Percentiles rank a stretch among this genome's conserved stretches.
These are phyloP conservation scores for Saccharomyces mikatae DNA, from an alignment of 805 yeast species.

Conservation along the genomic window DNA sequence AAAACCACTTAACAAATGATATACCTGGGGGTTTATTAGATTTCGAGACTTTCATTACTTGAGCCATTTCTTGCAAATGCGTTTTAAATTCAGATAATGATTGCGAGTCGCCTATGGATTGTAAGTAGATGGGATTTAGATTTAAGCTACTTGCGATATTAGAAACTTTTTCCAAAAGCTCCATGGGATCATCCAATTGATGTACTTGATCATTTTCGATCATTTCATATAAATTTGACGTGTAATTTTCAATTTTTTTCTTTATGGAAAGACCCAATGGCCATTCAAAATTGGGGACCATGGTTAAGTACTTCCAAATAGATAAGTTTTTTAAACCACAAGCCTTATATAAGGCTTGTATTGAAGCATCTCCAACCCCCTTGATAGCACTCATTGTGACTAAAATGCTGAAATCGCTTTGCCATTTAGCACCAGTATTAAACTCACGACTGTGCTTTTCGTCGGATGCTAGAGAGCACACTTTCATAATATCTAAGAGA, in stretches of 20 bases:
- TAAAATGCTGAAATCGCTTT: constrained; percentile 24
- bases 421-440: constrained; percentile 3
- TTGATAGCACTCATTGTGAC: constrained; percentile 19
- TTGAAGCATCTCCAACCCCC: constrained; percentile 19
- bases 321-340: constrained; percentile 11
- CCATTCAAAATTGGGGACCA: constrained; percentile 10
- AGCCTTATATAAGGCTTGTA: constrained; percentile 16
- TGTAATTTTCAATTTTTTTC: constrained; percentile 24
- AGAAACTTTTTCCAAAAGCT: constrained; percentile 31
- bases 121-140: constrained; percentile 16
- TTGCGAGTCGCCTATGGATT: constrained; percentile 16
- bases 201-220: constrained; percentile 6
- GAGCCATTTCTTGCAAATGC: constrained; percentile 33
- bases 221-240: constrained; percentile 14
- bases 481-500: constrained; percentile 42
- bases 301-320: constrained; percentile 21
- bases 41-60: constrained; percentile 28
- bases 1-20: constrained; percentile 26
- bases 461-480: constrained; percentile 17
- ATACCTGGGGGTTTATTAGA: constrained; percentile 14
- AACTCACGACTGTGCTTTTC: constrained; percentile 2
- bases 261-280: constrained; percentile 12
- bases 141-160: constrained; percentile 31
- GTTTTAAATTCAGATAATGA: constrained; percentile 15
- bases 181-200: constrained; percentile 27